Percentiles rank a stretch among this genome's conserved stretches.
These are phyloP conservation scores for Priceomyces melissophilus DNA, from an alignment of 805 yeast species.

Conservation along the genomic window DNA sequence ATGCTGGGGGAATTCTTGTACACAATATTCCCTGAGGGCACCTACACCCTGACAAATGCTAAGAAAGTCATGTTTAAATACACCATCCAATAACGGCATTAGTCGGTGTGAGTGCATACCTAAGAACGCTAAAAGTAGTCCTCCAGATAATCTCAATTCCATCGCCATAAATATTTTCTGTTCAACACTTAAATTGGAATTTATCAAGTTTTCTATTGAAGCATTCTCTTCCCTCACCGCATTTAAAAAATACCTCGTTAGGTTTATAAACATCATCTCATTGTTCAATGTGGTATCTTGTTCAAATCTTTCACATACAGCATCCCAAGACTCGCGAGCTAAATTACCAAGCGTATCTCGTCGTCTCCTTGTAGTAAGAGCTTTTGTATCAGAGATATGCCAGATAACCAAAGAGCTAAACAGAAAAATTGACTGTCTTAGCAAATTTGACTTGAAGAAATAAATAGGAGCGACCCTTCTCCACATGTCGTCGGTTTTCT, in stretches of 20 bases:
- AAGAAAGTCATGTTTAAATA: conserved; percentile 18
- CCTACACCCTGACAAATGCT: conserved; percentile 15
- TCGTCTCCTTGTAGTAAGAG: too few species aligned
- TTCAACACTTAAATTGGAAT: not conserved
- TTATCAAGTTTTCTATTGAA: not conserved
- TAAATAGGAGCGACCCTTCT: conserved; percentile 20
- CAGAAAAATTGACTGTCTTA: conserved; percentile 23
- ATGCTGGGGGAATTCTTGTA: not conserved
- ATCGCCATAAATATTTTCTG: conserved; percentile 3
- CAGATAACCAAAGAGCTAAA: conserved; percentile 7
- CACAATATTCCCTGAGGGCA: not conserved
- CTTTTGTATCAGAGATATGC: not conserved
- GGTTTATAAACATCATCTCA: too few species aligned
- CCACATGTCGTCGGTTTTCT: conserved; percentile 22
- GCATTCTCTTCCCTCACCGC: not conserved
- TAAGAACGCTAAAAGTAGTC: conserved; percentile 24
- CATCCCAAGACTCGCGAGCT: too few species aligned
- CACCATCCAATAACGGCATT: conserved; percentile 22
- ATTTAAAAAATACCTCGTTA: not conserved
- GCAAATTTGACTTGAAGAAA: conserved; percentile 21
- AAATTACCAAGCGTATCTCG: too few species aligned
- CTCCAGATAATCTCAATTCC: conserved; percentile 18
- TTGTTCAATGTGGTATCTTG: not conserved
- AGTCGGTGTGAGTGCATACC: conserved; percentile 30
- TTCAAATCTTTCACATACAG: not conserved